Conservation (phyloP, 768 basidiomycete species). For the Rhodosporidiobolus odoratus region DNA sequence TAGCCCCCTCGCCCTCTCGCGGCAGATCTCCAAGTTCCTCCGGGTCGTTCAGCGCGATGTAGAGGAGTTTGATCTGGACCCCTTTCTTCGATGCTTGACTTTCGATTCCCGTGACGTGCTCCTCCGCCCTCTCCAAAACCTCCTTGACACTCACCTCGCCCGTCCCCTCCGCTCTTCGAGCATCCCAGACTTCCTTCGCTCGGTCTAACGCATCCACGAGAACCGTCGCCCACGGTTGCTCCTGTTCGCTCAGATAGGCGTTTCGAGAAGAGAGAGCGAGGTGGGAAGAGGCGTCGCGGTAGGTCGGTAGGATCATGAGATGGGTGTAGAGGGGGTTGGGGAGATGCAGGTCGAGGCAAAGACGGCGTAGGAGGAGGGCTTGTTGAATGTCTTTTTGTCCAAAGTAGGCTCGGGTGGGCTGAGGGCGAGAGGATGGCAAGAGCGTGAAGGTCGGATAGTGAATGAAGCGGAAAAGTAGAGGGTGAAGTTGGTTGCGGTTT, state of each 20-base stretch:
- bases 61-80: conserved; percentile 67
- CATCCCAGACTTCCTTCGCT: conserved; percentile 57
- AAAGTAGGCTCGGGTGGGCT: conserved; percentile 91
- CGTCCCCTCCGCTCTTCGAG: conserved; percentile 49
- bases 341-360: conserved; percentile 74
- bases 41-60: conserved; percentile 81
- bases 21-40: conserved; percentile 63
- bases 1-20: conserved; percentile 44
- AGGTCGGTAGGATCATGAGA: conserved; percentile 82
- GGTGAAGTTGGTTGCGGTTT: background rate
- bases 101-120: conserved; percentile 13
- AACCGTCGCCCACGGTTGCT: conserved; percentile 62
- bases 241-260: conserved; percentile 63
- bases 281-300: conserved; percentile 55
- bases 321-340: conserved; percentile 65
- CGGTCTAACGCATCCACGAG: conserved; percentile 65
- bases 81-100: conserved; percentile 11
- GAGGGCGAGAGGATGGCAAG: conserved; percentile 24
- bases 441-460: background rate
- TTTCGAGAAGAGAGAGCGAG: conserved; percentile 91
- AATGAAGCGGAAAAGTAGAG: background rate
- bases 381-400: conserved; percentile 99
- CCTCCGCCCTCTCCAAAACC: conserved; percentile 33
- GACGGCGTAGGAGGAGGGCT: conserved; percentile 70
- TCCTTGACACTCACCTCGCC: conserved; percentile 18